phyloP scores from a whole-genome alignment of 495 filamentous ascomycete genomes.

The Sabuloglossum arenarium region DNA sequence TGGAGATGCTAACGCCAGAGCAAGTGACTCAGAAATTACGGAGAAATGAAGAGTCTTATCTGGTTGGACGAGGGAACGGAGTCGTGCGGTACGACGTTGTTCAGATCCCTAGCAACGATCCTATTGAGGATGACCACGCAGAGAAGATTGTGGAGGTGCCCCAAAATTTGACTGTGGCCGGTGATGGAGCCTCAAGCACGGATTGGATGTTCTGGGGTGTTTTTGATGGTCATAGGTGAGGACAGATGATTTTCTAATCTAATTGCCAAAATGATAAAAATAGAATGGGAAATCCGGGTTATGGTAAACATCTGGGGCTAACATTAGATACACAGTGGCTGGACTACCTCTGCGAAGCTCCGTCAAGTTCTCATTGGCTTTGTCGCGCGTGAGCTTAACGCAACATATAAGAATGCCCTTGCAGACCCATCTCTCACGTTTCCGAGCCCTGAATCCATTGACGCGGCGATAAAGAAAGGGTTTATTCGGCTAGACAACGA shows the following conservation, averaged over 20 bases:
- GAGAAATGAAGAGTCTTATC: conserved; percentile 73
- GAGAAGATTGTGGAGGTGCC: conserved; percentile 93
- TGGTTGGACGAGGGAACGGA: conserved; percentile 74
- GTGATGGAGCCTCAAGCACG: conserved; percentile 32
- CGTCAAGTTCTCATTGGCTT: conserved; percentile 78
- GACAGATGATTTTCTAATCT: background rate
- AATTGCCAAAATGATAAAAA: no score
- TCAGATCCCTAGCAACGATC: conserved; percentile 87
- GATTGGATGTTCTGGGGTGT: conserved; percentile 99
- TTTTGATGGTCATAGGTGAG: conserved; percentile 87
- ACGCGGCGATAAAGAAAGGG: conserved; percentile 78
- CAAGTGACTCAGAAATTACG: conserved; percentile 81
- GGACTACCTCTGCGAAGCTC: conserved; percentile 94
- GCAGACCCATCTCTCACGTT: background rate
- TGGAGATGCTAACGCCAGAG: conserved; percentile 92
- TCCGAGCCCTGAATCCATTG: conserved; percentile 35
- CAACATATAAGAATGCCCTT: conserved; percentile 62
- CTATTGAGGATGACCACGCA: conserved; percentile 94
- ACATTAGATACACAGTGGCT: conserved; percentile 37
- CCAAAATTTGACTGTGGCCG: conserved; percentile 26
- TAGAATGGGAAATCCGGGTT: background rate
- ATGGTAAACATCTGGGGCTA: background rate
- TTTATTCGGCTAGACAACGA: conserved; percentile 81
- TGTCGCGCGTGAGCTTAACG: conserved; percentile 86
- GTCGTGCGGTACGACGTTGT: conserved; percentile 92